phyloP scores from a whole-genome alignment of 2,329 filamentous ascomycete genomes.

The Aspergillus glaucus region DNA sequence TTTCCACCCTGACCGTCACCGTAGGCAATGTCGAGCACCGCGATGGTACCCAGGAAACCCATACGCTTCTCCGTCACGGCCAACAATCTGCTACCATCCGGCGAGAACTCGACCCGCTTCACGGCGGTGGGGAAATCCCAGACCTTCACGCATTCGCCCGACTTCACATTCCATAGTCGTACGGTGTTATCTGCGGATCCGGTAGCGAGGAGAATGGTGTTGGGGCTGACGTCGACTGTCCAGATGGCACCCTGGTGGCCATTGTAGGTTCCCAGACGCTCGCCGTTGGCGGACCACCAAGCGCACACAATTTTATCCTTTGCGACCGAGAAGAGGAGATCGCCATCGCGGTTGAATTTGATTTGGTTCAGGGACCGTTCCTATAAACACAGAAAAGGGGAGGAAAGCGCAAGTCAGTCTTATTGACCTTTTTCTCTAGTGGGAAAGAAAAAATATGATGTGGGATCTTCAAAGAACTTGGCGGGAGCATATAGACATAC shows the following conservation, averaged over 20 bases:
- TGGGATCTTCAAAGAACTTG: slow-evolving; percentile 10
- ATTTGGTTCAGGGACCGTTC: slow-evolving; percentile 95
- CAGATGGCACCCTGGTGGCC: slow-evolving; percentile 97
- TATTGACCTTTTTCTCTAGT: slow-evolving; percentile 10
- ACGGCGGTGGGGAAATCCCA: slow-evolving; percentile 98
- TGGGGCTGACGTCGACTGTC: slow-evolving; percentile 95
- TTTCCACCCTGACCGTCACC: slow-evolving; percentile 55
- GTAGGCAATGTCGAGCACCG: slow-evolving; percentile 81
- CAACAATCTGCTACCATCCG: slow-evolving; percentile 83
- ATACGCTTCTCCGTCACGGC: slow-evolving; percentile 98
- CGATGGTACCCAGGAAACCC: slow-evolving; percentile 89
- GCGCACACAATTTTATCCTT: slow-evolving; percentile 97
- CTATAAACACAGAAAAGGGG: slow-evolving; percentile 31
- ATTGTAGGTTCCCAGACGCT: slow-evolving; percentile 92
- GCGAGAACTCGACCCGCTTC: slow-evolving; percentile 95
- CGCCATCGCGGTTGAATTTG: slow-evolving; percentile 91
- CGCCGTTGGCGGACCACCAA: slow-evolving; percentile 97
- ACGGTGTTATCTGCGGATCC: slow-evolving; percentile 98
- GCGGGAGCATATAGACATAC: slow-evolving; percentile 39
- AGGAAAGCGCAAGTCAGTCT: slow-evolving; percentile 15
- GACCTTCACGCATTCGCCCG: slow-evolving; percentile 85
- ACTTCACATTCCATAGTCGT: slow-evolving; percentile 91
- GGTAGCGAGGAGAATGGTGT: slow-evolving; percentile 83
- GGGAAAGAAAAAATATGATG: neutral
- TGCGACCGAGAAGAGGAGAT: slow-evolving; percentile 89